Evolutionary conservation across 305 asterid genomes (phyloP).

Genomic region (Fraxinus xanthoxyloides): DNA sequence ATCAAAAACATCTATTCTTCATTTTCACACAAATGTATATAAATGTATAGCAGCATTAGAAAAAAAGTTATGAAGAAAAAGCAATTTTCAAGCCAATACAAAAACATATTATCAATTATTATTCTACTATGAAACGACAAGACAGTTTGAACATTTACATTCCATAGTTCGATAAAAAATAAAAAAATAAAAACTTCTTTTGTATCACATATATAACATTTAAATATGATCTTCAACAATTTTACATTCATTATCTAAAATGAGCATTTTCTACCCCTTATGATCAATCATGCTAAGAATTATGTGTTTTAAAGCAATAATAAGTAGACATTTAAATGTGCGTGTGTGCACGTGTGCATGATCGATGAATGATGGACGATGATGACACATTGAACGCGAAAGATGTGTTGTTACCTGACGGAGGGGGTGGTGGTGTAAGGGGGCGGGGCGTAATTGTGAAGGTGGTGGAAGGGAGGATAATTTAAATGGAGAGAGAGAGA

Average conservation of each 20-base stretch:
- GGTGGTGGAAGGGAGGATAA: not conserved
- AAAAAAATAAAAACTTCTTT: not conserved
- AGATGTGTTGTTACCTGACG: not conserved
- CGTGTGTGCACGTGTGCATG: not conserved
- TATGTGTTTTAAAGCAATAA: not conserved
- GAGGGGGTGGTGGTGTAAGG: not conserved
- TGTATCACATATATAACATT: not conserved
- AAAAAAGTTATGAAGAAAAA: not conserved
- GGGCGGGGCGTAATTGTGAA: not conserved
- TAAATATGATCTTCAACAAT: not conserved
- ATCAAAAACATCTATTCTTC: not conserved
- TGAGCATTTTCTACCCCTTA: not conserved
- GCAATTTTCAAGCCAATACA: not conserved
- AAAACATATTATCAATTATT: not conserved
- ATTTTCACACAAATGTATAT: not conserved
- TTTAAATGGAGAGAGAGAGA: not conserved
- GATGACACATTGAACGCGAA: not conserved
- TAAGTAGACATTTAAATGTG: not conserved
- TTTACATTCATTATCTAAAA: not conserved
- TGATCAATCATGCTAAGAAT: not conserved
- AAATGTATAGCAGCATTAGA: not conserved
- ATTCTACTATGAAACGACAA: not conserved
- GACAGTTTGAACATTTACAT: not conserved
- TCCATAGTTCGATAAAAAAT: too few relatives aligned
- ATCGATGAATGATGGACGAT: not conserved